Percentiles rank a stretch among this genome's conserved stretches.
phyloP scores from a whole-genome alignment of 2,329 filamentous ascomycete species.

The Monilinia fructicola region DNA sequence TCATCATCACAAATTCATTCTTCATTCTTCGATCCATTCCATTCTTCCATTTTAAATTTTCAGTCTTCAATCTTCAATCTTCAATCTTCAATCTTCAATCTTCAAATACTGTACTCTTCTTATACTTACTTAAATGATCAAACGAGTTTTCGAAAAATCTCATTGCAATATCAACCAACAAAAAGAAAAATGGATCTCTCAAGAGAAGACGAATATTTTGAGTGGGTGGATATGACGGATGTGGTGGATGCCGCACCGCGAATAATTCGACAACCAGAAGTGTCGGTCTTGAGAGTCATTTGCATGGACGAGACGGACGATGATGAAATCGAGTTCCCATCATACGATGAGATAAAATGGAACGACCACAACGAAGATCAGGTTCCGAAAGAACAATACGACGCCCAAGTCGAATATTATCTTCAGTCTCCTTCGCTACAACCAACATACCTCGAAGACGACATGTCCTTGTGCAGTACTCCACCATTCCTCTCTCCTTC shows the following conservation, averaged over 20 bases:
- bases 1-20: background rate
- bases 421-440: constrained; percentile 61
- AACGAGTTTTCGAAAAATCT: background rate
- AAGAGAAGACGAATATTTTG: constrained; percentile 21
- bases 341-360: constrained; percentile 42
- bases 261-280: constrained; percentile 20
- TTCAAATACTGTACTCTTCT: background rate
- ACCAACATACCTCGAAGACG: constrained; percentile 33
- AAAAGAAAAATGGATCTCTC: constrained; percentile 20
- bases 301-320: constrained; percentile 77
- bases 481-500: constrained; percentile 53
- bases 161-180: background rate
- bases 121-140: background rate
- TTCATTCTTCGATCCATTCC: no score
- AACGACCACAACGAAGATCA: constrained; percentile 5
- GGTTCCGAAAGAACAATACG: constrained; percentile 35
- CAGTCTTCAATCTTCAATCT: background rate
- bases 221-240: constrained; percentile 19
- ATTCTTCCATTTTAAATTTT: no score
- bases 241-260: constrained; percentile 15
- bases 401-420: constrained; percentile 45
- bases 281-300: constrained; percentile 5
- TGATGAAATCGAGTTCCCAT: constrained; percentile 50
- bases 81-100: background rate
- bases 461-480: constrained; percentile 55